Evolutionary conservation across 2,329 filamentous ascomycete species (phyloP).

Genomic region (Plectosphaerella cucumerina): DNA sequence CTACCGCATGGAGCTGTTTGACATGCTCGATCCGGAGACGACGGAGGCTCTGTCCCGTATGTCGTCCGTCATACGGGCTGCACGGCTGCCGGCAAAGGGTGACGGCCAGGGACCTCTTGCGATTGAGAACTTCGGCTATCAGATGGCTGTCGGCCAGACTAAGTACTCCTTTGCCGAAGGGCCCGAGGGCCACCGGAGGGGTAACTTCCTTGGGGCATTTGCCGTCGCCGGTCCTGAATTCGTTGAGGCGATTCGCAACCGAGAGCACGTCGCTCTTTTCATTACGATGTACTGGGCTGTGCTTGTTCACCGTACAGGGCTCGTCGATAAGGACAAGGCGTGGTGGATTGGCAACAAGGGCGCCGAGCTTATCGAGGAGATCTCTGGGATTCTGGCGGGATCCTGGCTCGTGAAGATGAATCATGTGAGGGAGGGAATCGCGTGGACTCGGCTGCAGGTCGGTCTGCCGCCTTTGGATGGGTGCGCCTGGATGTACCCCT

Average conservation of each 20-base stretch:
- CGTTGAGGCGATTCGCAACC: constrained; percentile 19
- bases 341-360: not conserved
- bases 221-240: constrained; percentile 24
- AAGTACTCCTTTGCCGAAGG: constrained; percentile 28
- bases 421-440: constrained; percentile 2
- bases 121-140: constrained; percentile 1
- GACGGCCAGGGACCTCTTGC: constrained; percentile 1
- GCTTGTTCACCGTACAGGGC: constrained; percentile 17
- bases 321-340: not conserved
- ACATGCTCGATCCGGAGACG: constrained; percentile 5
- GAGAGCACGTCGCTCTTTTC: constrained; percentile 30
- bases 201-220: constrained; percentile 25
- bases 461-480: not conserved
- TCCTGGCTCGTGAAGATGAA: not conserved
- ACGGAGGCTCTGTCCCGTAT: constrained; percentile 3
- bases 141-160: constrained; percentile 4
- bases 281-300: constrained; percentile 33
- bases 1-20: not conserved
- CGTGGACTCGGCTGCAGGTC: constrained; percentile 3
- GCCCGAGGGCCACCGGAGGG: constrained; percentile 17
- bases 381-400: not conserved
- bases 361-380: constrained; percentile 1
- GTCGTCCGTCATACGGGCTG: not conserved
- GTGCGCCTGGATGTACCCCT: not conserved
- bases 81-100: not conserved